A percentile compares a stretch with the other conserved stretches of the same genome.
Conservation (phyloP, 345 rosid genomes). For the Garcia nutans region DNA sequence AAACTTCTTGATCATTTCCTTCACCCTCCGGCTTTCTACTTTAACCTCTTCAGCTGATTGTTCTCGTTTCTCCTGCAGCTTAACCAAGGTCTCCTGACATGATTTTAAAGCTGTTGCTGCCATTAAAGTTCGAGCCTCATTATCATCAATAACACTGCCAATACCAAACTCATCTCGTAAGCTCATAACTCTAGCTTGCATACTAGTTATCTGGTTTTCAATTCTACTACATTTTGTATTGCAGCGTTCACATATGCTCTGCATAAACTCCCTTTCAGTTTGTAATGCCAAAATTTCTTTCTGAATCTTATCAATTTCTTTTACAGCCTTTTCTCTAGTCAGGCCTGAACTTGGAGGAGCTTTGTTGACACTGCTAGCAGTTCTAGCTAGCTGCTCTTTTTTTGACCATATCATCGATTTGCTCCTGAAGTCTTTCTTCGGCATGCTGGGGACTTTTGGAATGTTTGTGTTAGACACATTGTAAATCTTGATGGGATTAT, state of each 20-base stretch:
- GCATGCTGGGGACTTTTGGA: conserved; percentile 46
- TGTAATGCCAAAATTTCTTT: conserved; percentile 70
- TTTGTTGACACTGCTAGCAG: conserved; percentile 29
- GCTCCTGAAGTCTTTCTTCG: conserved; percentile 47
- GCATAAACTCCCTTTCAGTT: conserved; percentile 84
- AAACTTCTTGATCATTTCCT: conserved; percentile 51
- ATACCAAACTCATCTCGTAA: conserved; percentile 85
- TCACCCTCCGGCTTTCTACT: conserved; percentile 51
- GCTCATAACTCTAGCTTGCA: conserved; percentile 24
- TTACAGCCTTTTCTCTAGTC: conserved; percentile 23
- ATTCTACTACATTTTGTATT: conserved; percentile 65
- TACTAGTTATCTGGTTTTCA: conserved; percentile 46
- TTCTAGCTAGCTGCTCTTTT: conserved; percentile 41
- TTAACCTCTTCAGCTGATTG: conserved; percentile 54
- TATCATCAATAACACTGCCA: conserved; percentile 69
- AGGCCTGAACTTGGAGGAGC: conserved; percentile 31
- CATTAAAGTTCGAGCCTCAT: conserved; percentile 78
- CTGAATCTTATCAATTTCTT: conserved; percentile 75
- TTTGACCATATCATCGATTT: conserved; percentile 34
- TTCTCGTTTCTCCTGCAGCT: conserved; percentile 66
- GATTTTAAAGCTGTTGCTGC: conserved; percentile 73
- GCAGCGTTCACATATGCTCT: conserved; percentile 64
- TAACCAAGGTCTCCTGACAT: conserved; percentile 66
- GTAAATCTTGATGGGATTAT: conserved; percentile 5
- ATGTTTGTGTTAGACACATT: conserved; percentile 27